Evolutionary conservation across 23 red algal species (phyloP), one percentile per base, ranked within the genome.

Genomic region (Gracilaria gracilis): DNA sequence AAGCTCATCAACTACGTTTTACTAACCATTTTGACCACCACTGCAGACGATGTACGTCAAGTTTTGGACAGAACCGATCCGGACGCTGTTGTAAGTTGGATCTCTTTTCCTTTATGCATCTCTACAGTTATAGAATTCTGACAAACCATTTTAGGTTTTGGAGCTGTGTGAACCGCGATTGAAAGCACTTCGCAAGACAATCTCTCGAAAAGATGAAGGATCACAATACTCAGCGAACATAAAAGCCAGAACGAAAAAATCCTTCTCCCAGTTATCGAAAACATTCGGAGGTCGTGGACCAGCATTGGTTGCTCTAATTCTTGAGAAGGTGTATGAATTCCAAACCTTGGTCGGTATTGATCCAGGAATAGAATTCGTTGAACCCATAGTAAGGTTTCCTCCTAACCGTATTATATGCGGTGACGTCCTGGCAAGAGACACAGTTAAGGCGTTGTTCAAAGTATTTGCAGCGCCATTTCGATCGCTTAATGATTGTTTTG

Each of bases 151-250:
- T 19, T 32, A 80, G 76, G 54, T 85, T 85, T 55, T 85, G 34
- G 81, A 85, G 31, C 81, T 85, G 15, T 85, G 81, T 29, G 81
- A 85, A 35, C 42, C 81, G 11, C 81, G 81, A 16, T 55, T 85
- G 19, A 70, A 85, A 70, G 29, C 81, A 36, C 81, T 85, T 42
- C 34, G 21, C 8, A 64, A 85, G 57, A 85, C 61, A 2, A 70
- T 85, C 1, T 4, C 42, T 20, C 1, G 4, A 31, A 67, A 70
- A 42, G 34, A 64, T 29, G 27, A 40, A 57, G 42, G 33, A 29
- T 20, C 55, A 13, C 28, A 42, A 23, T 59, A 46, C 27, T 7
- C 33, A 5, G 54, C 54, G 7, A 54, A 81, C 42, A 58, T 59
- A 58, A 6, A 20, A 27, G 54, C 47, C 20, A 36, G 35, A 40